Evolutionary conservation across 140 eudicot species (phyloP).

Genomic region (Erigeron philadelphicus): DNA sequence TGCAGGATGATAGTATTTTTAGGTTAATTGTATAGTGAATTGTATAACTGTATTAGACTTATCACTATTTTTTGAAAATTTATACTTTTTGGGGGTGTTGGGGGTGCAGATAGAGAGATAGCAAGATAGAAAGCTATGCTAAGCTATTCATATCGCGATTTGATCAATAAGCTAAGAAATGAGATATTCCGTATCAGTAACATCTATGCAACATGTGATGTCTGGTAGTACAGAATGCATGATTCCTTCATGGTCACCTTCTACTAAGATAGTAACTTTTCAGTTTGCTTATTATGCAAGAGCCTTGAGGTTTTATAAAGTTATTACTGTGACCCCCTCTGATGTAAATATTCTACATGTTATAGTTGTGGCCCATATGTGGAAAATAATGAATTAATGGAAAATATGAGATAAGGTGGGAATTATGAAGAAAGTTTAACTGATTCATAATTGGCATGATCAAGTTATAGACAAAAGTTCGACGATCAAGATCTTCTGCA

Average conservation of each 20-base stretch:
- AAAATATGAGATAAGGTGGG: neutral
- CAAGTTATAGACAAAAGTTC: slow-evolving; percentile 71
- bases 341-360: neutral
- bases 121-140: neutral
- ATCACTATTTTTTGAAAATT: no score
- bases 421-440: slow-evolving; percentile 28
- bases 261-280: slow-evolving; percentile 5
- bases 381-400: slow-evolving; percentile 1
- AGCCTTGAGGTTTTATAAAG: neutral
- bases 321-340: neutral
- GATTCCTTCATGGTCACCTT: slow-evolving; percentile 8
- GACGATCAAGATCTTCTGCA: slow-evolving; percentile 82
- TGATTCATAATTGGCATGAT: slow-evolving; percentile 77
- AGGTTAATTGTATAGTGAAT: neutral
- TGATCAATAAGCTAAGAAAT: neutral
- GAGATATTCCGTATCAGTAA: neutral
- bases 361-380: slow-evolving; percentile 10
- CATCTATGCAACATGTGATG: neutral
- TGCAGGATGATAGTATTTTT: neutral
- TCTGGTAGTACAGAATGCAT: neutral
- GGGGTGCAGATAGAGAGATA: neutral
- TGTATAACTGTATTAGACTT: no score
- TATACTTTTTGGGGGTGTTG: no score
- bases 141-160: neutral
- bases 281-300: neutral